Evolutionary conservation across 345 rosid species (phyloP).

Genomic region (Brassica nigra): DNA sequence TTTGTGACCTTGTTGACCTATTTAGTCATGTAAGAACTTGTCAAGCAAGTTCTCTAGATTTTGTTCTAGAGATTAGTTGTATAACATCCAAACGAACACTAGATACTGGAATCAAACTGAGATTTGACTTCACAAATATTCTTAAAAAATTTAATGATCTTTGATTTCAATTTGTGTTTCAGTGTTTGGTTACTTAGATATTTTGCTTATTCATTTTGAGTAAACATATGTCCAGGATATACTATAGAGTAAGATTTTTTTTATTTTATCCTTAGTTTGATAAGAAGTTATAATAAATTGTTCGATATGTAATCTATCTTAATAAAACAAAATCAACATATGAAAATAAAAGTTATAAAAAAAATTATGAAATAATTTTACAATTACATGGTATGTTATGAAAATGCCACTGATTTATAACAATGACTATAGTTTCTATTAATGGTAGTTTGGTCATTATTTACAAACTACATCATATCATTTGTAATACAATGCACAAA

Average conservation of each 20-base stretch:
- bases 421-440: background rate
- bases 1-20: slow-evolving; percentile 5
- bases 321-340: too few relatives aligned
- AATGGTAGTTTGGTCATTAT: background rate
- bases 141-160: background rate
- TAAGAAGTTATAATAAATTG: too few relatives aligned
- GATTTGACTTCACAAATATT: background rate
- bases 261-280: too few relatives aligned
- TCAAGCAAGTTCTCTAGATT: slow-evolving; percentile 14
- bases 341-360: too few relatives aligned
- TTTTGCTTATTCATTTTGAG: background rate
- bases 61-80: background rate
- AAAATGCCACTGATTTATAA: background rate
- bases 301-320: too few relatives aligned
- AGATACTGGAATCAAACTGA: background rate
- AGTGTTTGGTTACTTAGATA: background rate
- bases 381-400: background rate
- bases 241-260: too few relatives aligned
- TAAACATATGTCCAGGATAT: background rate
- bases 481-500: background rate
- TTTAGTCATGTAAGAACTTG: slow-evolving; percentile 12
- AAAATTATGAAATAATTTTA: too few relatives aligned
- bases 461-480: too few relatives aligned
- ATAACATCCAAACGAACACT: background rate
- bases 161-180: background rate